Evolutionary conservation across 148 eudicot species (phyloP).

Genomic region (Nepenthes gracilis): DNA sequence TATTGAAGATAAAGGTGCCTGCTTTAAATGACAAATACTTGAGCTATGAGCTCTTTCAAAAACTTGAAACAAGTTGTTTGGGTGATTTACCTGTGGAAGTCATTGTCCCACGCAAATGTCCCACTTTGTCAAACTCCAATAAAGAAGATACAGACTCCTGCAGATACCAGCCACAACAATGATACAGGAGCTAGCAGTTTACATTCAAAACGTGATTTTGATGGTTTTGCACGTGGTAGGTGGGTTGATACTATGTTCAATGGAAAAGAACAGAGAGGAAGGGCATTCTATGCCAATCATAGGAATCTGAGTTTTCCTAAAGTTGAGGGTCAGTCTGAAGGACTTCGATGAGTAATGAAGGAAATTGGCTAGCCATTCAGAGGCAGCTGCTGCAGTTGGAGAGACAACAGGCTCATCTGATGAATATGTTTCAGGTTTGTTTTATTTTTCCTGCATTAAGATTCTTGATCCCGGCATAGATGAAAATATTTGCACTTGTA

Average conservation of each 20-base stretch:
- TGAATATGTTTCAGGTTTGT: slow-evolving; percentile 96
- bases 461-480: not conserved
- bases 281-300: slow-evolving; percentile 24
- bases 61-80: slow-evolving; percentile 61
- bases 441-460: not conserved
- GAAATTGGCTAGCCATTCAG: slow-evolving; percentile 86
- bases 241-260: slow-evolving; percentile 22
- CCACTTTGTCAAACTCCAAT: slow-evolving; percentile 30
- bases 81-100: slow-evolving; percentile 84
- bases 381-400: slow-evolving; percentile 80
- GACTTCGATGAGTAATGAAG: slow-evolving; percentile 53
- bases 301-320: slow-evolving; percentile 19
- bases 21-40: slow-evolving; percentile 66
- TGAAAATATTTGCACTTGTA: too few relatives aligned
- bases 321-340: slow-evolving; percentile 44
- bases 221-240: slow-evolving; percentile 23
- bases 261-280: slow-evolving; percentile 28
- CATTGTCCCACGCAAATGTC: slow-evolving; percentile 65
- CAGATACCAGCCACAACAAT: slow-evolving; percentile 26
- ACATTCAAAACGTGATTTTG: slow-evolving; percentile 32
- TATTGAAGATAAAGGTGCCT: slow-evolving; percentile 74
- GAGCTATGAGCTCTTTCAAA: slow-evolving; percentile 89
- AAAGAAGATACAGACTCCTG: slow-evolving; percentile 27
- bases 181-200: slow-evolving; percentile 18
- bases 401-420: slow-evolving; percentile 88